Evolutionary conservation across 1,284 basidiomycete genomes (phyloP).

Genomic region (Microbotryum silenes-acaulis): DNA sequence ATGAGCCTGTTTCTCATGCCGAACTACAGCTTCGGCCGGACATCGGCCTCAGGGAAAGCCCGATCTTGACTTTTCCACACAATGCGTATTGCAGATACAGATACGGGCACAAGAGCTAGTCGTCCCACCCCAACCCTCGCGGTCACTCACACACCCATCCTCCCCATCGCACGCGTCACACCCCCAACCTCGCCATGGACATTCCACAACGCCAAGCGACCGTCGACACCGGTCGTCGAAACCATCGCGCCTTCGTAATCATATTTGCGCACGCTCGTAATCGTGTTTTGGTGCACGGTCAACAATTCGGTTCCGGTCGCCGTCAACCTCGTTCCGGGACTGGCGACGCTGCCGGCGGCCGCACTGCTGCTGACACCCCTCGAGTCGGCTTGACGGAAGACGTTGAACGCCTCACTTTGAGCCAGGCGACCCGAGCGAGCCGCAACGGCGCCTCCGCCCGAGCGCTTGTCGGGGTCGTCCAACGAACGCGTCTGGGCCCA

Average conservation of each 20-base stretch:
- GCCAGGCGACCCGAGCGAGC: slow-evolving; percentile 70
- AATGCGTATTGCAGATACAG: background rate
- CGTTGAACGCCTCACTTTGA: slow-evolving; percentile 82
- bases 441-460: slow-evolving; percentile 42
- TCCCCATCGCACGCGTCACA: slow-evolving; percentile 17
- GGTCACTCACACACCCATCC: slow-evolving; percentile 14
- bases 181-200: slow-evolving; percentile 45
- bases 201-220: slow-evolving; percentile 85
- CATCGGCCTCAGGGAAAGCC: background rate
- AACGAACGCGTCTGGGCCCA: slow-evolving; percentile 74
- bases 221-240: slow-evolving; percentile 91
- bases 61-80: background rate
- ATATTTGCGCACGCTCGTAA: slow-evolving; percentile 79
- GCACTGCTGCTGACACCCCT: slow-evolving; percentile 55
- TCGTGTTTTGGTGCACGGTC: slow-evolving; percentile 97
- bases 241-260: slow-evolving; percentile 58
- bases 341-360: slow-evolving; percentile 38
- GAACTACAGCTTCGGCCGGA: too few relatives aligned
- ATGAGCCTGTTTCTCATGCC: too few relatives aligned
- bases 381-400: slow-evolving; percentile 86
- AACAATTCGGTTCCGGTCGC: slow-evolving; percentile 60
- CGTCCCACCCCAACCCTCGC: slow-evolving; percentile 2
- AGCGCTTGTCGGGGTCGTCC: slow-evolving; percentile 52
- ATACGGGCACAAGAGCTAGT: background rate
- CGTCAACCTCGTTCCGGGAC: slow-evolving; percentile 37